Evolutionary conservation across 345 rosid species (phyloP), one percentile per base, ranked within the genome.

Genomic region (Mangifera indica): DNA sequence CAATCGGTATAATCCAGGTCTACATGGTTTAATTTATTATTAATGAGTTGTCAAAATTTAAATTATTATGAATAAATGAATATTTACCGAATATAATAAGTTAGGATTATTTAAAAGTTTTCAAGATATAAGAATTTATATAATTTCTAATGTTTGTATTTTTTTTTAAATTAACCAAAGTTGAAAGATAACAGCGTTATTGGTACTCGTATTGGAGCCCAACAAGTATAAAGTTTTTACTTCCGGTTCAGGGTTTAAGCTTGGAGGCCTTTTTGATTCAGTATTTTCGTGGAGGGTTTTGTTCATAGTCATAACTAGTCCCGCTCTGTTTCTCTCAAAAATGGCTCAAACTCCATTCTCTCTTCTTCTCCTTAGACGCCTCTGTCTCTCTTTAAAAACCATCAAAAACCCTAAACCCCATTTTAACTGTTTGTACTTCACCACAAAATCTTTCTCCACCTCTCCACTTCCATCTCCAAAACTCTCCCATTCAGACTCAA

Each of bases 281-380:
- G 49, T 54, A 12, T 49, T 53, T 62, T 34, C 69, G 66, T 80
- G 82, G 77, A 61, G 72, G 76, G 18, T 72, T 68, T 71, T 40
- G 60, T 67, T 56, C 49, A 9, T 12, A 29, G 53, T 56, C 44
- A 9, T 17, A 29, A 53, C 49, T 59, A 40, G 34, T 20, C 57
- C 25, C 24, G 24, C 49, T 40, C 61, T 1, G 32, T 48, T 26
- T 71, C 34, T 60, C 57, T 21, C 70, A 45, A 60, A 66, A 78
- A 85, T 84, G 93, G 81, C 84, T 46, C 73, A 59, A 71, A 73
- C 79, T 1, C 72, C 84, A 12, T 67, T 82, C 57, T 82, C 89
- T 73, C 85, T 84, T 34, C 82, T 92, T 56, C 86, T 86, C 71
- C 74, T 78, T 55, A 85, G 72, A 74, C 87, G 93, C 72, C 32